Percentiles rank a stretch among this genome's conserved stretches.
These are phyloP conservation scores for Irineochytrium annulatum DNA, from an alignment of 192 early-diverging fungal species.

Conservation along the genomic window DNA sequence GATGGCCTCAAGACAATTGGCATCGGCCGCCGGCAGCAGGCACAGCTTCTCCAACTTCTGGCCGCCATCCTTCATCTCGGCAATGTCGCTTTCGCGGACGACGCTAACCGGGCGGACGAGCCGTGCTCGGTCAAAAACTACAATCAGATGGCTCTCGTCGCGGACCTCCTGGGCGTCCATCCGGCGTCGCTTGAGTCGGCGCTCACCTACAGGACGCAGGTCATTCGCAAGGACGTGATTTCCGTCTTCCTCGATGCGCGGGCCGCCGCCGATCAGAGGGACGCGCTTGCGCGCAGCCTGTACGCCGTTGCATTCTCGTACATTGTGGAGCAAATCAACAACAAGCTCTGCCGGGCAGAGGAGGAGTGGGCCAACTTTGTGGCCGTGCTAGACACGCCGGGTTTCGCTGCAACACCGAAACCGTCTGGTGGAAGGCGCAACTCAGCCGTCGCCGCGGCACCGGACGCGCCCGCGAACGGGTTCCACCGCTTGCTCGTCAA, in stretches of 20 bases:
- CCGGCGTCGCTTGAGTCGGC: conserved; percentile 53
- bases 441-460: conserved; percentile 15
- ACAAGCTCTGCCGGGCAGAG: conserved; percentile 68
- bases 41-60: conserved; percentile 74
- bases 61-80: conserved; percentile 89
- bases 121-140: conserved; percentile 70
- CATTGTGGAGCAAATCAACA: conserved; percentile 87
- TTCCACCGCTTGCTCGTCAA: conserved; percentile 51
- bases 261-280: conserved; percentile 73
- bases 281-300: conserved; percentile 72
- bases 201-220: conserved; percentile 74
- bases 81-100: conserved; percentile 78
- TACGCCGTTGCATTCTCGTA: conserved; percentile 75
- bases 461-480: conserved; percentile 13
- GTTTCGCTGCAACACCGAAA: conserved; percentile 28
- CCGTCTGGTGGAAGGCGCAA: conserved; percentile 1
- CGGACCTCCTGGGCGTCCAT: conserved; percentile 76
- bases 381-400: conserved; percentile 74
- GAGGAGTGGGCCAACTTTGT: conserved; percentile 75
- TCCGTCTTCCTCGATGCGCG: conserved; percentile 77
- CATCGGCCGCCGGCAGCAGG: conserved; percentile 57
- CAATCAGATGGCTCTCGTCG: conserved; percentile 67
- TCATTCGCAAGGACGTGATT: conserved; percentile 76
- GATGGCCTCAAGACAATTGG: conserved; percentile 44
- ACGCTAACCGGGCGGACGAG: conserved; percentile 59